Base-by-base conservation (phyloP, 169 alveolate genomes). In the Cryptosporidium bovis region DNA sequence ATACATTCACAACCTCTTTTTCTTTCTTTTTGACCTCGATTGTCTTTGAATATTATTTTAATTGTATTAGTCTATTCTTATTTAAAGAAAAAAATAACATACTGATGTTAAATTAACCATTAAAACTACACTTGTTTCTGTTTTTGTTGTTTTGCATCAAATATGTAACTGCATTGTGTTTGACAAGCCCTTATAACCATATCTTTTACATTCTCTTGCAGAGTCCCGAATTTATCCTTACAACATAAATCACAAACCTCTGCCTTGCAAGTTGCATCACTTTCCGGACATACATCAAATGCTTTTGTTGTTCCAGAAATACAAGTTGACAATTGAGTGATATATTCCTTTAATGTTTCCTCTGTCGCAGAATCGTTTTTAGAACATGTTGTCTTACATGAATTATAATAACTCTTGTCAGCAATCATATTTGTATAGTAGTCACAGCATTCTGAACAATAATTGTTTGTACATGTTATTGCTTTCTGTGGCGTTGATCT, bases 391-490 rank as follows among this genome's bases (percentile, higher is more conserved):
- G 46, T 46, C 60, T 77, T 77, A 48, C 87, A 77, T 24, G 69
- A 60, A 29, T 77, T 62, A 48, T 77, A 77, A 51, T 77, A 77
- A n/a, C 58, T 60, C 27, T 40, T 77, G 64, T 44, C 69, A 4
- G 87, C 27, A n/a, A 91, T 82, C 40, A 91, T 67, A 64, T 91
- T 91, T 5, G 94, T 91, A 51, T 87, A 90, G 44, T 82, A 91
- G 55, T 82, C 65, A 83, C 94, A 91, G 40, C 94, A 91, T 60
- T 87, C 91, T 29, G 92, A 16, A 64, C 94, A 91, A 85, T 83
- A 91, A 77, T 90, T 82, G 40, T 44, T 51, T 3, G 82, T 53
- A 62, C 94, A 91, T 24, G 83, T 64, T 13, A 34, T 13, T 18
- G 68, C 90, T 55, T 82, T 64, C 36, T 60, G 87, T 24, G 51